Conservation (phyloP, 176 grass and related monocot species). For the Bolboschoenus planiculmis region DNA sequence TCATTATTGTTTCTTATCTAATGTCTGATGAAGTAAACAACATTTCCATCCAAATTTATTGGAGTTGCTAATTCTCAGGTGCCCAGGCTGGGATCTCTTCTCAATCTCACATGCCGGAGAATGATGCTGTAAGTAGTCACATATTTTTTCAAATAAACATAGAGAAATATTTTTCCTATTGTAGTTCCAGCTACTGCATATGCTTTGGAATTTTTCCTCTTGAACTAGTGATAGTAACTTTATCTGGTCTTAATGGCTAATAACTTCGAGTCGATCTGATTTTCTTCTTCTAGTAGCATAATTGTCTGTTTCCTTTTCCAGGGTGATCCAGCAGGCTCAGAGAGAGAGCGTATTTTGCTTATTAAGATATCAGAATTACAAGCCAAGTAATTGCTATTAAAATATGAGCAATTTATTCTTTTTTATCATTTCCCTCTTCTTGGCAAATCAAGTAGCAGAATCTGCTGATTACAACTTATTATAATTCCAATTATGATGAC, state of each 20-base stretch:
- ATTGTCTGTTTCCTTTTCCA: slow-evolving; percentile 32
- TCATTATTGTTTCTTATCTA: background rate
- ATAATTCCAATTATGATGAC: background rate
- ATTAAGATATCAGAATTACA: slow-evolving; percentile 88
- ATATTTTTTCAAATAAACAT: background rate
- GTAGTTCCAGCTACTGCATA: background rate
- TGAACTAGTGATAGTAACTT: background rate
- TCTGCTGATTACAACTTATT: background rate
- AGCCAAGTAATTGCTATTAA: slow-evolving; percentile 49
- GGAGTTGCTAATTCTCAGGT: slow-evolving; percentile 35
- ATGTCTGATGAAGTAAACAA: background rate
- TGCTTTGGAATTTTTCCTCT: background rate
- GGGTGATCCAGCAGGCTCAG: slow-evolving; percentile 54
- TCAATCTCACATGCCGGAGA: slow-evolving; percentile 31
- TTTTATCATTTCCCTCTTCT: background rate
- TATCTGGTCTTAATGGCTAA: background rate
- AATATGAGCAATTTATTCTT: background rate
- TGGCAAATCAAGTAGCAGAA: background rate
- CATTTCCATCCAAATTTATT: background rate
- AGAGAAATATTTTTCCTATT: background rate
- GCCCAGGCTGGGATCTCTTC: slow-evolving; percentile 45
- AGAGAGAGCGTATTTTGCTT: slow-evolving; percentile 80
- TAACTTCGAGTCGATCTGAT: background rate
- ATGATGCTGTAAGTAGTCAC: slow-evolving; percentile 38
- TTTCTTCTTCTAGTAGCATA: background rate